Evolutionary conservation across 495 filamentous ascomycete genomes (phyloP).

Genomic region (Tuber umbilicatum): DNA sequence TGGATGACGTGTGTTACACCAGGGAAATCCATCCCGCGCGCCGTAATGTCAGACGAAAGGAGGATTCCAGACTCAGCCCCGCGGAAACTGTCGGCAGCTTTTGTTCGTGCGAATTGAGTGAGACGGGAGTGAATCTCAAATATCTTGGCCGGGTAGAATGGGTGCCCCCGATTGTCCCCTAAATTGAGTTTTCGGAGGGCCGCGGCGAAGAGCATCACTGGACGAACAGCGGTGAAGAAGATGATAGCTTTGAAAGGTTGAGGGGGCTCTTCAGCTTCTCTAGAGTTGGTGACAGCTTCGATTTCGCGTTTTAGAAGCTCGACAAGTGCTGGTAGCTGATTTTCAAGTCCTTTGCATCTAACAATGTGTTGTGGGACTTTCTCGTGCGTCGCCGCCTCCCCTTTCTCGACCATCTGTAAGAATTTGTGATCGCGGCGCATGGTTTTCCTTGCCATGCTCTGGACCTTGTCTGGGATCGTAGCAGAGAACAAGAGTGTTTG

Average conservation of each 20-base stretch:
- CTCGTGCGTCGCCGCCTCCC: constrained; percentile 79
- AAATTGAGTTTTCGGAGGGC: constrained; percentile 54
- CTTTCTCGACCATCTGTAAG: constrained; percentile 69
- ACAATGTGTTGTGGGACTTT: constrained; percentile 72
- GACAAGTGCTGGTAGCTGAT: constrained; percentile 65
- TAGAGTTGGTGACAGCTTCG: neutral
- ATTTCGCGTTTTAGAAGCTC: constrained; percentile 58
- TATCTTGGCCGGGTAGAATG: constrained; percentile 48
- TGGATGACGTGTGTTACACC: constrained; percentile 88
- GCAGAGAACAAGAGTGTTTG: constrained; percentile 94
- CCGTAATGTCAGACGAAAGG: constrained; percentile 88
- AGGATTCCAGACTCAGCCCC: constrained; percentile 59
- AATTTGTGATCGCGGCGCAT: constrained; percentile 72
- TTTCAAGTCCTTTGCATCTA: constrained; percentile 60
- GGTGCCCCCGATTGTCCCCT: constrained; percentile 41
- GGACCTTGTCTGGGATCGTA: constrained; percentile 77
- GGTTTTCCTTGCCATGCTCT: constrained; percentile 62
- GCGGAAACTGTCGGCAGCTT: constrained; percentile 65
- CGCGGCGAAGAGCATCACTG: constrained; percentile 56
- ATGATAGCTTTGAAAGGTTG: constrained; percentile 88
- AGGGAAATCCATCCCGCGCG: constrained; percentile 95
- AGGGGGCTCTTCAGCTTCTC: constrained; percentile 39
- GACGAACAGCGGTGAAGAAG: constrained; percentile 73
- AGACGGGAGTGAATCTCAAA: constrained; percentile 75
- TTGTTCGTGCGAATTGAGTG: constrained; percentile 60